Base-by-base conservation (phyloP, 2,329 filamentous ascomycete genomes). In the Claviceps fusiformis region DNA sequence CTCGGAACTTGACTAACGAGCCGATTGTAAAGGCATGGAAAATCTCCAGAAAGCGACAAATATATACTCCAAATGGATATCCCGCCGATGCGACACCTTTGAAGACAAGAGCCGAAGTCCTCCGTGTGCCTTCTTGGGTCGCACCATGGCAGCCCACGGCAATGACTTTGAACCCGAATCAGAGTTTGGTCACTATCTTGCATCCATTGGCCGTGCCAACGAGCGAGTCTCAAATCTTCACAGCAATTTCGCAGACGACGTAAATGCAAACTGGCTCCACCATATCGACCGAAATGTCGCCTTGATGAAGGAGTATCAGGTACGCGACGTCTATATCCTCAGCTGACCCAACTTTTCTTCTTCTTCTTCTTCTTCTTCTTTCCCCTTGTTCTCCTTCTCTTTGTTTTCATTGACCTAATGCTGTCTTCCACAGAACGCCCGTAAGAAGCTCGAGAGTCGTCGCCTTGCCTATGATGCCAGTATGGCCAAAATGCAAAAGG, bases 221-320 rank as follows among this genome's bases (percentile, higher is more conserved):
- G 92, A 97, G 73, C 84, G 87, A 53, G 79, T 96, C 60, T 88
- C 88, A 11, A 82, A 89, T 50, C 80, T 89, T 55, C 92, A 97
- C 70, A 92, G 95, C 67, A 82, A 77, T 29, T 95, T 92, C 65
- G 82, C 89, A 49, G 77, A 81, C 39, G 81, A 87, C 63, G 86
- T 89, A 59, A 95, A 87, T 17, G 79, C 82, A 39, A 86, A 81
- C 67, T 96, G 92, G 92, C 77, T 95, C 56, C 90, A 96, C 68
- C 90, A 87, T n/a, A 75, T 95, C 27, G 92, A 97, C 69, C 79
- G 90, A 61, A 95, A 87, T 31, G 71, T 95, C 53, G 85, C 89
- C 41, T 93, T 95, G 78, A 92, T 97, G 89, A 96, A 95, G 69
- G 93, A 97, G 66, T 97, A 95, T 64, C 90, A 96, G 79, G 87